Evolutionary conservation across 257 asterid species (phyloP).

Genomic region (Sherardia arvensis): DNA sequence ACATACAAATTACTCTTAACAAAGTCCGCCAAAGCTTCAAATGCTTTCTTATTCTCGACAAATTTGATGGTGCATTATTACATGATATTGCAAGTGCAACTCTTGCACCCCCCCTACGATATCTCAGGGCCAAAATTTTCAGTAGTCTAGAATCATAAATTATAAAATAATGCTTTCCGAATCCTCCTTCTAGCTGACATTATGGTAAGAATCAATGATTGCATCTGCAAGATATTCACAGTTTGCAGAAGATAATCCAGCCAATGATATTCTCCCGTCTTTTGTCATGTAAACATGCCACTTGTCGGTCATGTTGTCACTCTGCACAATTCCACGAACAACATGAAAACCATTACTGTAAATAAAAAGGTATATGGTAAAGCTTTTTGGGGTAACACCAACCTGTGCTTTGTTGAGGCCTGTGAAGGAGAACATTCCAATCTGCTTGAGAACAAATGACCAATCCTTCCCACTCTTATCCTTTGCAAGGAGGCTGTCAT

Average conservation of each 20-base stretch:
- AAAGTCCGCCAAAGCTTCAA: background rate
- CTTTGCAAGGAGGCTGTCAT: conserved; percentile 47
- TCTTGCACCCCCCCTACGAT: background rate
- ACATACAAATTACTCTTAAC: background rate
- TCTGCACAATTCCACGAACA: conserved; percentile 46
- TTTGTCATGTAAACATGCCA: conserved; percentile 98
- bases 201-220: conserved; percentile 78
- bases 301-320: conserved; percentile 79
- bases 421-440: conserved; percentile 96
- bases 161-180: background rate
- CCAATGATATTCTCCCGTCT: conserved; percentile 92
- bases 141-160: background rate
- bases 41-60: background rate
- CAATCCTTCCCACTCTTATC: conserved; percentile 87
- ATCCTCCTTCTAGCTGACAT: conserved; percentile 40
- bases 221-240: conserved; percentile 97
- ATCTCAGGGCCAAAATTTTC: conserved; percentile 4
- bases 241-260: conserved; percentile 85
- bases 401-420: conserved; percentile 93
- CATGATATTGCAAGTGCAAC: background rate
- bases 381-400: background rate
- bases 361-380: background rate
- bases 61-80: conserved; percentile 6
- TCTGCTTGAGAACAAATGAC: conserved; percentile 82
- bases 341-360: conserved; percentile 4